A percentile compares a stretch with the other conserved stretches of the same genome.
Evolutionary conservation across 2,329 filamentous ascomycete genomes (phyloP).

Genomic region (Aspergillus quadrilineatus): DNA sequence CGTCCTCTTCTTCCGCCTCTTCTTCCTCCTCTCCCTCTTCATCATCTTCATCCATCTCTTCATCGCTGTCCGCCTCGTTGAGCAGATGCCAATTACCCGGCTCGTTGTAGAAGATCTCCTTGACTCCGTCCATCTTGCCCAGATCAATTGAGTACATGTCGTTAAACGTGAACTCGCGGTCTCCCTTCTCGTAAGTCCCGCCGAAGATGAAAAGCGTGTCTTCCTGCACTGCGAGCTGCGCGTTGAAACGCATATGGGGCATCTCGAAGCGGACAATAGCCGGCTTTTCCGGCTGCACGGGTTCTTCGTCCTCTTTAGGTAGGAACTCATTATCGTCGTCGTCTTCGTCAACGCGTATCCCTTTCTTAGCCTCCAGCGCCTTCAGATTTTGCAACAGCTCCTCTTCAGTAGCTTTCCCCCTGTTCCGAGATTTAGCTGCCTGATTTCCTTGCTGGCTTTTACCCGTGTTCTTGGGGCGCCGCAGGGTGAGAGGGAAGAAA

Average conservation of each 20-base stretch:
- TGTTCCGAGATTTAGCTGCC: constrained; percentile 55
- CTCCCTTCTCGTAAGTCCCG: constrained; percentile 91
- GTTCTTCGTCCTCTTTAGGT: constrained; percentile 55
- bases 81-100: constrained; percentile 78
- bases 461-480: constrained; percentile 68
- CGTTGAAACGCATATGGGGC: constrained; percentile 88
- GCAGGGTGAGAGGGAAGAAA: constrained; percentile 79
- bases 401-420: constrained; percentile 86
- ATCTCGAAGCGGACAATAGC: constrained; percentile 73
- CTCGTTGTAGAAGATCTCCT: constrained; percentile 82
- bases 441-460: constrained; percentile 55
- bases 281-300: constrained; percentile 54
- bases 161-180: constrained; percentile 92
- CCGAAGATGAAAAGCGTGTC: constrained; percentile 93
- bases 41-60: constrained; percentile 50
- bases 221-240: constrained; percentile 84
- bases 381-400: constrained; percentile 85
- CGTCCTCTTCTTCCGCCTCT: constrained; percentile 47
- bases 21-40: constrained; percentile 45
- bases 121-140: constrained; percentile 91
- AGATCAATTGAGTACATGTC: constrained; percentile 91
- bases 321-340: constrained; percentile 32
- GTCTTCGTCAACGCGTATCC: constrained; percentile 54
- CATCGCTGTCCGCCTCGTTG: constrained; percentile 60
- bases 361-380: constrained; percentile 73